Evolutionary conservation across 768 basidiomycete species (phyloP), one percentile per base, ranked within the genome.

Genomic region (Trametes villosa): DNA sequence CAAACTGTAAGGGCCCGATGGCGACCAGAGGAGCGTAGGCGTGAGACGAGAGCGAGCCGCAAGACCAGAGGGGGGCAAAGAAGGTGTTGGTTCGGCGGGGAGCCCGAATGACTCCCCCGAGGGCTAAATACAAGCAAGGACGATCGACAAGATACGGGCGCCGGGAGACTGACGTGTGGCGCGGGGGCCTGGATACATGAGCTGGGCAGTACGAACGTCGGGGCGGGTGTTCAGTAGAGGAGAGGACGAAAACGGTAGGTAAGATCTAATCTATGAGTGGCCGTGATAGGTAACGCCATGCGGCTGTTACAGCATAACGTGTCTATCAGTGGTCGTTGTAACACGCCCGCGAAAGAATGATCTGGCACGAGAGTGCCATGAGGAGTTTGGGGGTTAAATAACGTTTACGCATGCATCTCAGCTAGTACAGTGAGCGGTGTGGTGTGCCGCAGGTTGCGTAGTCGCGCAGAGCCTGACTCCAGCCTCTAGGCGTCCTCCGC

Each of bases 1-100:
- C 50, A 51, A 51, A 51, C 50, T 53, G 40, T 53, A 44, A 31
- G 9, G 41, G 52, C 50, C 33, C 33, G 50, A 48, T 30, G 47
- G 29, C 47, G 47, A 29, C 9, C 12, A 12, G 9, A 29, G 45
- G n/a, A 30, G 47, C 47, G 47, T 9, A 18, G n/a, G 11, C 47
- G 47, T 29, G 26, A 27, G 26, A 48, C 27, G 47, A 48, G 26
- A 27, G 13, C 20, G 24, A 47, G 45, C 24, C 18, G 18, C 18
- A 29, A 27, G 18, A 15, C 15, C 4, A 45, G 47, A 48, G 13
- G 36, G 27, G 18, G n/a, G 47, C 24, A 48, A 18, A 30, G n/a
- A 18, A 48, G 29, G 47, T 8, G 47, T 48, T 48, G 47, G 29
- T 48, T 48, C 47, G 47, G 47, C 47, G 47, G 22, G 47, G 47